A percentile compares a stretch with the other conserved stretches of the same genome.
phyloP scores from a whole-genome alignment of 257 asterid species.

The Fraxinus excelsior region DNA sequence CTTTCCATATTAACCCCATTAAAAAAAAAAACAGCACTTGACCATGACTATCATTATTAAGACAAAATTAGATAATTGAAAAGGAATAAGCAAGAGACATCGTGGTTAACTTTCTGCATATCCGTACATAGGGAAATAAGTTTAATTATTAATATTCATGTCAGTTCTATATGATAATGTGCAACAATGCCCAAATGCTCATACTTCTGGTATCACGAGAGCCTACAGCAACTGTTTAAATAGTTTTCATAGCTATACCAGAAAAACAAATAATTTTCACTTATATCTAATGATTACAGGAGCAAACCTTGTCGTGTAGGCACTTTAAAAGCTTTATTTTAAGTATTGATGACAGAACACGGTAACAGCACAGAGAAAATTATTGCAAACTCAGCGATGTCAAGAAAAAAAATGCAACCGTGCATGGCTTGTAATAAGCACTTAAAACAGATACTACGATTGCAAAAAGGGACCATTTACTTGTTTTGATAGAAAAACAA shows the following conservation, averaged over 20 bases:
- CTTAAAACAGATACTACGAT: too few relatives aligned
- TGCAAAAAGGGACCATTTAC: too few relatives aligned
- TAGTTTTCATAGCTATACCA: too few relatives aligned
- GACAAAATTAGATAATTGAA: constrained; percentile 1
- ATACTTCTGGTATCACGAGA: background rate
- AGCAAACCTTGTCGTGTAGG: background rate
- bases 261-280: background rate
- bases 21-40: constrained; percentile 6
- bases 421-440: too few relatives aligned
- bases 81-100: background rate
- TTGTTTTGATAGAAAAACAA: too few relatives aligned
- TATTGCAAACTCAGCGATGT: too few relatives aligned
- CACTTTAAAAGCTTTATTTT: background rate
- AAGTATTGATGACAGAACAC: too few relatives aligned
- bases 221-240: background rate
- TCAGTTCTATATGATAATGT: background rate
- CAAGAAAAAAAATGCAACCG: too few relatives aligned
- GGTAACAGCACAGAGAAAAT: too few relatives aligned
- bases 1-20: constrained; percentile 11
- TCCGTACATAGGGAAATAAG: background rate
- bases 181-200: background rate
- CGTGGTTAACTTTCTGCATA: constrained; percentile 5
- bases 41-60: background rate
- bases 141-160: background rate
- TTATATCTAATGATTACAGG: background rate